Evolutionary conservation across 352 stramenopile species (phyloP), one percentile per base, ranked within the genome.

Genomic region (Thalassiosira hispida): DNA sequence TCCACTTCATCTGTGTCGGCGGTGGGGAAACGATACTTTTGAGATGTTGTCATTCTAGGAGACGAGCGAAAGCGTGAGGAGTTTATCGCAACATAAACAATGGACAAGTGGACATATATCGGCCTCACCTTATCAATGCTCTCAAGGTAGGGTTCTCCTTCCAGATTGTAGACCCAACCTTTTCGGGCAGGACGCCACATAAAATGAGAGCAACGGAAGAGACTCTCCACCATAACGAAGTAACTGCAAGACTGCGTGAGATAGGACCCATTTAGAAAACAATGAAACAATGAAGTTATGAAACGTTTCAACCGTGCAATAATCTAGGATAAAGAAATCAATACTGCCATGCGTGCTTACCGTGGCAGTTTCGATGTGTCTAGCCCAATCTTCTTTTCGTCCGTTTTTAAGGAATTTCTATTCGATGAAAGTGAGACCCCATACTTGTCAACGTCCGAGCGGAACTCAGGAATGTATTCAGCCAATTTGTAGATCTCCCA

Each of bases 11-110:
- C 76, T 31, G 79, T 89, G 66, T 93, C 86, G 35, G 88, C 77
- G 11, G 87, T 93, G n/a, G 87, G 87, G 79, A 91, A 93, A 29
- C 87, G 69, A 83, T 90, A 93, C 31, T 83, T 75, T 68, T 84
- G 70, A 18, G 80, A 83, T 47, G 81, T 90, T n/a, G 89, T 79
- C 87, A 93, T 93, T 66, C 29, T 61, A 42, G 16, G 20, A 57
- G 6, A 16, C 7, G 8, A 3, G 4, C 23, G 3, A 62, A 59
- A 29, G 18, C 7, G 35, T 20, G 31, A 9, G 8, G 16, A 20
- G 20, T 53, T 69, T 1, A 5, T 49, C 20, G 7, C 2, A 7
- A 52, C 6, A 57, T 33, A 33, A 12, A 27, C 25, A 16, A 27
- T 5, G 16, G 18, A 62, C 1, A 22, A 62, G 29, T 62, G 40